Percentiles rank a stretch among this genome's conserved stretches.
phyloP scores from a whole-genome alignment of 2,329 filamentous ascomycete genomes.

The Penicillium polonicum region DNA sequence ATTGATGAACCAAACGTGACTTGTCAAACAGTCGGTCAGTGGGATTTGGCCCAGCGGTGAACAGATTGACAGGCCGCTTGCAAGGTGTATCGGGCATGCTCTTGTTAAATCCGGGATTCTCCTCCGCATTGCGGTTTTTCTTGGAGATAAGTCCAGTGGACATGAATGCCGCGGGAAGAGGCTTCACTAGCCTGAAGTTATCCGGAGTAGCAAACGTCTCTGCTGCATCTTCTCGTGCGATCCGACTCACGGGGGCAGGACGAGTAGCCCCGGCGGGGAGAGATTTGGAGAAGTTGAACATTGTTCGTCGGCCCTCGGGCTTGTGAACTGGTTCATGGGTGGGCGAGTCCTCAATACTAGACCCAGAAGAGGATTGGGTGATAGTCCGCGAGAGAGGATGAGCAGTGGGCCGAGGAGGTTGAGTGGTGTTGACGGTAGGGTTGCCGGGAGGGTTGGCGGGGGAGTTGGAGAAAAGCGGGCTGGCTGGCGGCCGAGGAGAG shows the following conservation, averaged over 20 bases:
- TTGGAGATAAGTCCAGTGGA: constrained; percentile 95
- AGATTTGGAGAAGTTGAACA: constrained; percentile 69
- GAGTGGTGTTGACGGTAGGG: constrained; percentile 22
- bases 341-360: constrained; percentile 73
- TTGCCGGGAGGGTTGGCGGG: constrained; percentile 10
- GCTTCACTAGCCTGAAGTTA: constrained; percentile 72
- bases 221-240: constrained; percentile 51
- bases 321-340: constrained; percentile 60
- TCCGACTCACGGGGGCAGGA: constrained; percentile 45
- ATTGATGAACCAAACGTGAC: constrained; percentile 63
- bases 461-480: constrained; percentile 41
- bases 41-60: constrained; percentile 61
- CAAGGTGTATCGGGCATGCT: constrained; percentile 93
- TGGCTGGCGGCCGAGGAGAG: constrained; percentile 56
- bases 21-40: constrained; percentile 62
- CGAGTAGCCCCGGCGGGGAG: constrained; percentile 66
- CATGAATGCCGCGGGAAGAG: constrained; percentile 80
- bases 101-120: constrained; percentile 56
- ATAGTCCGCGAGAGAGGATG: constrained; percentile 86
- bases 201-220: constrained; percentile 70
- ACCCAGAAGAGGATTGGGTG: constrained; percentile 81
- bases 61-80: constrained; percentile 74
- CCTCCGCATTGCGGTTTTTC: constrained; percentile 79
- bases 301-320: constrained; percentile 53
- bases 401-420: constrained; percentile 48